Conservation (phyloP, 2,329 filamentous ascomycete species). For the Diaporthe batatas region DNA sequence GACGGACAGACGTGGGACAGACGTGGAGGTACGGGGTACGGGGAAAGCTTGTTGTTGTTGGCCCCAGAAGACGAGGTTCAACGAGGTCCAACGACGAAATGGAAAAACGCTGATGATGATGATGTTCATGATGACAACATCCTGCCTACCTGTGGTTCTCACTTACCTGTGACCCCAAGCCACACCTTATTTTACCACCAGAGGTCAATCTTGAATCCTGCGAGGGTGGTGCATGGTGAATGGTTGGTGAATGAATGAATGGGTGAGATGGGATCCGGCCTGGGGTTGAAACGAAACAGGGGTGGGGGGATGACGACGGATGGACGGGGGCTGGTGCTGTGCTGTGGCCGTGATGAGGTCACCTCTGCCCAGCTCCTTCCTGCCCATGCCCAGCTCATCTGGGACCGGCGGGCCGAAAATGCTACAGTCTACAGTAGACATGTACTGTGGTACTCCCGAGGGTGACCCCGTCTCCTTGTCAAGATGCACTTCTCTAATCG, state of each 20-base stretch:
- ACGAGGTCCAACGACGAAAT: background rate
- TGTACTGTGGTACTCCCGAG: background rate
- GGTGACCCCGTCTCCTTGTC: background rate
- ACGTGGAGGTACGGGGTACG: background rate
- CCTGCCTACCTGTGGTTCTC: background rate
- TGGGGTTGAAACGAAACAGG: constrained; percentile 33
- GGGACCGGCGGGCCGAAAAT: constrained; percentile 15
- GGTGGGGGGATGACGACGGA: constrained; percentile 16
- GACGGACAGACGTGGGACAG: no score
- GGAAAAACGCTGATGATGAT: constrained; percentile 3
- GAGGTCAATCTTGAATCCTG: constrained; percentile 20
- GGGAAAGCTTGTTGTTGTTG: background rate
- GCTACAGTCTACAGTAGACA: no score
- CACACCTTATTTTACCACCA: background rate
- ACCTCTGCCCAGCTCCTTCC: constrained; percentile 3
- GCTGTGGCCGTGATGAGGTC: constrained; percentile 16
- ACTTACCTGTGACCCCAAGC: background rate
- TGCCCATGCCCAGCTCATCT: background rate
- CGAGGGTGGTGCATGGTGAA: constrained; percentile 8
- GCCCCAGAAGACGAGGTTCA: background rate
- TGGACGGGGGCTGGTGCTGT: background rate
- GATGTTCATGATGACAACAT: background rate
- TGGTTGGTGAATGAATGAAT: background rate
- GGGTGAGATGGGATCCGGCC: constrained; percentile 32
- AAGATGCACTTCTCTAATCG: background rate